These are phyloP conservation scores for Phytophthora idaei DNA, from an alignment of 352 stramenopile species.

Conservation along the genomic window DNA sequence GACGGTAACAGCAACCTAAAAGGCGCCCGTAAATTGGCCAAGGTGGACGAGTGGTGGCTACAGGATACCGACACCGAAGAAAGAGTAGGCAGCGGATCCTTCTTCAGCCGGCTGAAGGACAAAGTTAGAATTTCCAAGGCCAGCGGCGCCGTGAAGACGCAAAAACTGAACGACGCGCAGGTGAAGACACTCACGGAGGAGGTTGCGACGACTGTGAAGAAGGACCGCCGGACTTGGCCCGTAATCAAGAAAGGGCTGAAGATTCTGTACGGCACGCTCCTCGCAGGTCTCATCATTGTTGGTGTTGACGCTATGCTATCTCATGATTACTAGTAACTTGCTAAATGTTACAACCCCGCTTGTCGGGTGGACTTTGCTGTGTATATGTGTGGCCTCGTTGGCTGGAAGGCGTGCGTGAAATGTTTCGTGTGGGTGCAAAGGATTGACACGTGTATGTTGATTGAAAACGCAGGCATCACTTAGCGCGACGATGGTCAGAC, in stretches of 20 bases:
- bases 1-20: conserved; percentile 2
- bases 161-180: conserved; percentile 6
- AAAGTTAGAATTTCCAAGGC: background rate
- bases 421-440: background rate
- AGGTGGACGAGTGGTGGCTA: conserved; percentile 15
- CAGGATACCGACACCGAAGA: background rate
- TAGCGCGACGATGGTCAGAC: no score
- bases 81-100: background rate
- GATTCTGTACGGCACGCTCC: conserved; percentile 12
- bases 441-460: no score
- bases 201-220: conserved; percentile 14
- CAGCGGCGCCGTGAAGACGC: background rate
- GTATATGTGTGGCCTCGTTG: background rate
- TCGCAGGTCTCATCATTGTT: conserved; percentile 13
- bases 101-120: background rate
- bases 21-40: background rate
- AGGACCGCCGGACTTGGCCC: conserved; percentile 15
- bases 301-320: conserved; percentile 7
- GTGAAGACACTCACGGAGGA: conserved; percentile 5
- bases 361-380: background rate
- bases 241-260: conserved; percentile 9
- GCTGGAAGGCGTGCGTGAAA: background rate
- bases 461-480: no score
- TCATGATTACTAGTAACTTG: background rate
- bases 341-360: background rate